phyloP scores from a whole-genome alignment of 805 yeast genomes.

The Wickerhamomyces subpelliculosus region DNA sequence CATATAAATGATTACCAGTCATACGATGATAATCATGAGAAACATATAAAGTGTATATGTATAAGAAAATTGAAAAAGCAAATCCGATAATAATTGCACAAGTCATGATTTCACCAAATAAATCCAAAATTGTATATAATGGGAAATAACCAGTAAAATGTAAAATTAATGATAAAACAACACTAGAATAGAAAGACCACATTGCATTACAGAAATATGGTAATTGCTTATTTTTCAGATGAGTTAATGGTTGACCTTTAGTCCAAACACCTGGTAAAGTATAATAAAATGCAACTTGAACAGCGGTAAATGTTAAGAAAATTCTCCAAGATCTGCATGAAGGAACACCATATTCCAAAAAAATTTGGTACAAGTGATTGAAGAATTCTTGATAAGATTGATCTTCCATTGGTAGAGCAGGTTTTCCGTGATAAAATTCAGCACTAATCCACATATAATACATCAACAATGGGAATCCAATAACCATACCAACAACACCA shows the following conservation, averaged over 20 bases:
- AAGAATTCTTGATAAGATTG: conserved; percentile 42
- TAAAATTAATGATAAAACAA: conserved; percentile 47
- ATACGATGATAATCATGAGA: conserved; percentile 78
- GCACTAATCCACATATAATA: conserved; percentile 95
- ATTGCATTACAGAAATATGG: conserved; percentile 93
- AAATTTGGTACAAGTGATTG: conserved; percentile 35
- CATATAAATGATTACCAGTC: conserved; percentile 89
- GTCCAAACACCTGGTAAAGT: conserved; percentile 92
- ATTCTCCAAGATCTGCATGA: conserved; percentile 55
- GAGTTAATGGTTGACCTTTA: conserved; percentile 87
- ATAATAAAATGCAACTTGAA: conserved; percentile 71
- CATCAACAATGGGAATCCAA: conserved; percentile 90
- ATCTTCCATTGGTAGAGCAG: conserved; percentile 59
- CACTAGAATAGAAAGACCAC: conserved; percentile 70
- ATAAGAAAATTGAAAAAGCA: conserved; percentile 58
- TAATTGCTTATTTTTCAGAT: conserved; percentile 70
- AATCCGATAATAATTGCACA: conserved; percentile 81
- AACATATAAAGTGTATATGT: conserved; percentile 56
- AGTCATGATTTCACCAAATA: conserved; percentile 89
- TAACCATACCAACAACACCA: conserved; percentile 88
- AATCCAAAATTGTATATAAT: conserved; percentile 66
- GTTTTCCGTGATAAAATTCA: conserved; percentile 64
- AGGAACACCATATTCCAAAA: conserved; percentile 52
- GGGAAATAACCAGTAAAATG: conserved; percentile 74
- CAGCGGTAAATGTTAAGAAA: conserved; percentile 60